Conservation (phyloP, 2,329 filamentous ascomycete species). For the Trichoderma sp. region DNA sequence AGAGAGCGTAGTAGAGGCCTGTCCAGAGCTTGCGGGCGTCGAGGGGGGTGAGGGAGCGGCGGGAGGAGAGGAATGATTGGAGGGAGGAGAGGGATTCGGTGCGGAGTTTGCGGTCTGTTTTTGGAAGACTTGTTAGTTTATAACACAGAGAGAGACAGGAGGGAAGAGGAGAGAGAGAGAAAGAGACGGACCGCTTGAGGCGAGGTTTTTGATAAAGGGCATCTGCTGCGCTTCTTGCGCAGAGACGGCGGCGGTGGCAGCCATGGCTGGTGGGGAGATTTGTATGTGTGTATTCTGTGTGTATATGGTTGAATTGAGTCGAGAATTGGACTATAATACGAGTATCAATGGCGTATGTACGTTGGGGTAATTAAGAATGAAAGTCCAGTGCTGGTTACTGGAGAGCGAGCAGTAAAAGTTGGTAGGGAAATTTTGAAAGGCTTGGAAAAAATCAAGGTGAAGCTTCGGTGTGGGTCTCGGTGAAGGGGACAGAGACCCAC, state of each 20-base stretch:
- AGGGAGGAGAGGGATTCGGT: conserved; percentile 76
- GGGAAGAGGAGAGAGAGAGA: not conserved
- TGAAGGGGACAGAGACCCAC: not conserved
- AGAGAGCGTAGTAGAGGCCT: conserved; percentile 88
- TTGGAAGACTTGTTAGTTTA: not conserved
- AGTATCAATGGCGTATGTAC: not conserved
- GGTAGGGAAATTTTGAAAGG: conserved; percentile 1
- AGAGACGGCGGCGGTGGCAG: conserved; percentile 36
- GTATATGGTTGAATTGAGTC: not conserved
- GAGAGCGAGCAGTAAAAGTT: not conserved
- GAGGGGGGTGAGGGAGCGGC: conserved; percentile 57
- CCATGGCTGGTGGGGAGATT: not conserved
- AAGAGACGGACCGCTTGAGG: conserved; percentile 68
- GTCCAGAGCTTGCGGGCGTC: conserved; percentile 92
- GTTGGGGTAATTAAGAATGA: not conserved
- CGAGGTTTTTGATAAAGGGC: conserved; percentile 80
- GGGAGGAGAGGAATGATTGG: conserved; percentile 69
- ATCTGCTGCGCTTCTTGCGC: conserved; percentile 46
- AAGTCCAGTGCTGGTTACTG: not conserved
- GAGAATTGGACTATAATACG: not conserved
- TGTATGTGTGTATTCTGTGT: not conserved
- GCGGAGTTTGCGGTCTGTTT: conserved; percentile 71
- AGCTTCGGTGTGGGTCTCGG: not conserved
- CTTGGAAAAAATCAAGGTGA: conserved; percentile 26
- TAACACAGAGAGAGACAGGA: no score